Evolutionary conservation across 805 yeast genomes (phyloP).

Genomic region (Hermanozyma aechmeae): DNA sequence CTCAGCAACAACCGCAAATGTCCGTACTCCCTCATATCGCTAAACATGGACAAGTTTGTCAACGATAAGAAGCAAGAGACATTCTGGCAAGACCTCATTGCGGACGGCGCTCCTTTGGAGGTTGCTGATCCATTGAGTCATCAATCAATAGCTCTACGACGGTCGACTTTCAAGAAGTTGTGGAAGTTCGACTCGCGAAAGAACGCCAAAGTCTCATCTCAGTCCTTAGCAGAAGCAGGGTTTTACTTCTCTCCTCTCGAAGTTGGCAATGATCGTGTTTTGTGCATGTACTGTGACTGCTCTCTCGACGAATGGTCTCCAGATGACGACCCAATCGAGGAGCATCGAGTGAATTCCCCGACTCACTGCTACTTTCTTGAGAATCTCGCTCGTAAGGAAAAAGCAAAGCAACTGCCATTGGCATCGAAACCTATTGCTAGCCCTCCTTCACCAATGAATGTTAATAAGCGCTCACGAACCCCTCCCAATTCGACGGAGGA

Average conservation of each 20-base stretch:
- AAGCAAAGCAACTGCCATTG: too few relatives aligned
- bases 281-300: constrained; percentile 21
- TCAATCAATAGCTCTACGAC: constrained; percentile 7
- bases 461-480: too few relatives aligned
- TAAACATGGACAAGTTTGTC: constrained; percentile 8
- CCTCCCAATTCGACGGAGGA: too few relatives aligned
- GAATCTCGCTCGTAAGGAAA: too few relatives aligned
- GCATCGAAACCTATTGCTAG: too few relatives aligned
- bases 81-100: constrained; percentile 6
- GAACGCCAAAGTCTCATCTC: constrained; percentile 4
- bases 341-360: constrained; percentile 32
- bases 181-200: constrained; percentile 7
- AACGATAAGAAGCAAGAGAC: constrained; percentile 3
- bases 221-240: constrained; percentile 36
- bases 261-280: constrained; percentile 23
- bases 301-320: constrained; percentile 44
- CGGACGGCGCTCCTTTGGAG: constrained; percentile 1
- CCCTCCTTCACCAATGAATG: too few relatives aligned
- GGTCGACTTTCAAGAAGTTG: constrained; percentile 7
- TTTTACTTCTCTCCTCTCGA: constrained; percentile 25
- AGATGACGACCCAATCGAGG: constrained; percentile 52
- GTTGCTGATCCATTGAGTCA: constrained; percentile 7
- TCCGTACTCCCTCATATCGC: constrained; percentile 8
- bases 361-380: constrained; percentile 21
- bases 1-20: constrained; percentile 10